Base-by-base conservation (phyloP, 2,329 filamentous ascomycete genomes). In the Cladosporium austrohemisphaericum region DNA sequence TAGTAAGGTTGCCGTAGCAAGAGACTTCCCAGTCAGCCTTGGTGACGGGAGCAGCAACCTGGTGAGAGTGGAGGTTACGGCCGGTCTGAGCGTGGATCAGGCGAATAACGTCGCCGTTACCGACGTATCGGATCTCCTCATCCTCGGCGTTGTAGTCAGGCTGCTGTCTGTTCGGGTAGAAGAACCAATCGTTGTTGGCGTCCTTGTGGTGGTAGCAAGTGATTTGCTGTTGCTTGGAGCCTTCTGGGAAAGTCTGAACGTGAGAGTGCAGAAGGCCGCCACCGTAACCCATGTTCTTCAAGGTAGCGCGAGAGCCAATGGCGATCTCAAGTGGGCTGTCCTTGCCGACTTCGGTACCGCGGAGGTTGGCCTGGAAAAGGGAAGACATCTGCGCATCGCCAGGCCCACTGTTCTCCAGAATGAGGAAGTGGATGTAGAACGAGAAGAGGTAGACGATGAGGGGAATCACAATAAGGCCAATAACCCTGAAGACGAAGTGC, bases 301-400 rank as follows among this genome's bases (percentile, higher is more conserved):
- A 76, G 0, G 93, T 98, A 7, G 86, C 87, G 52, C 86, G 83
- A 28, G 93, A 98, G 20, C 94, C 93, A 56, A 86, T 77, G 4
- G 90, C 92, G 57, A 98, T 77, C 66, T 98, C 93, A 13, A 98
- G 79, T 18, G 94, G 93, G 64, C 91, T 96, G 68, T 95, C 86
- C 68, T 88, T 90, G 64, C 92, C 92, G 54, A 98, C 92, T 57
- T 94, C 87, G 9, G 92, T 97, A 20, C 93, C 93, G 61, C 83
- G 85, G 29, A 98, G 79, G 66, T 98, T 98, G 40, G 94, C 93
- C 69, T 98, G 93, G 80, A 98, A 98, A 43, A 98, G 81, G 20
- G 93, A 98, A 74, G 91, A 96, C 93, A 98, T 98, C 72, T 98
- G 93, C n/a, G 93, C 93, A 74, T 98, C 93, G 48, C 93, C 93